phyloP scores from a whole-genome alignment of 2,329 filamentous ascomycete species.

The Sclerotinia minor region DNA sequence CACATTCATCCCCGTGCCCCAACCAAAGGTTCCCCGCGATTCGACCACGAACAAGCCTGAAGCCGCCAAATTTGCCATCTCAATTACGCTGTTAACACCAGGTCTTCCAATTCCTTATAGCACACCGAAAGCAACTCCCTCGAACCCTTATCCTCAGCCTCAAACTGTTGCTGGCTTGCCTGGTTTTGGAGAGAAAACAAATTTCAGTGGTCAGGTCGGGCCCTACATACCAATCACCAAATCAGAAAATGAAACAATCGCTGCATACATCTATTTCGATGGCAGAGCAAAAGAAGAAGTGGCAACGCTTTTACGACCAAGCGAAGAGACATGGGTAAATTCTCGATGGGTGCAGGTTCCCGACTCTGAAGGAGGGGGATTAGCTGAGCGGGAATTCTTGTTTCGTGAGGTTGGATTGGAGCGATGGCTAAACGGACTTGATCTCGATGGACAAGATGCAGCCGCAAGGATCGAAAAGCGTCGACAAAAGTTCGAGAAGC shows the following conservation, averaged over 20 bases:
- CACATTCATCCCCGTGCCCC: constrained; percentile 93
- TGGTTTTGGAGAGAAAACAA: constrained; percentile 54
- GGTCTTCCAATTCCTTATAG: constrained; percentile 90
- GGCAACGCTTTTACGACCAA: constrained; percentile 84
- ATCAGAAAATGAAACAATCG: constrained; percentile 94
- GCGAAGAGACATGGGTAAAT: constrained; percentile 99
- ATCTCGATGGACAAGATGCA: constrained; percentile 89
- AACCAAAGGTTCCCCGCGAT: constrained; percentile 70
- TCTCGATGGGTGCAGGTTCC: constrained; percentile 96
- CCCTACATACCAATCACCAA: constrained; percentile 92
- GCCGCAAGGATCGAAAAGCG: constrained; percentile 89
- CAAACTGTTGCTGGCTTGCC: constrained; percentile 76
- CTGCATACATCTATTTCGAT: constrained; percentile 98
- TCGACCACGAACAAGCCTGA: constrained; percentile 73
- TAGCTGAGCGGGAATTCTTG: constrained; percentile 94
- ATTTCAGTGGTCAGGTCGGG: constrained; percentile 59
- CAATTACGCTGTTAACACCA: constrained; percentile 90
- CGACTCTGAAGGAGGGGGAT: constrained; percentile 83
- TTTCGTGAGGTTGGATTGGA: constrained; percentile 97
- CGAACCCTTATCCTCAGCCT: constrained; percentile 77
- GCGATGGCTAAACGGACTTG: constrained; percentile 92
- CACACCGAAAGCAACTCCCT: constrained; percentile 73
- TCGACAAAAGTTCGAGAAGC: constrained; percentile 73
- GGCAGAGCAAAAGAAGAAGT: constrained; percentile 95
- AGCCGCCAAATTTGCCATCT: constrained; percentile 95